Base-by-base conservation (phyloP, 257 asterid genomes). In the Prunella vulgaris region DNA sequence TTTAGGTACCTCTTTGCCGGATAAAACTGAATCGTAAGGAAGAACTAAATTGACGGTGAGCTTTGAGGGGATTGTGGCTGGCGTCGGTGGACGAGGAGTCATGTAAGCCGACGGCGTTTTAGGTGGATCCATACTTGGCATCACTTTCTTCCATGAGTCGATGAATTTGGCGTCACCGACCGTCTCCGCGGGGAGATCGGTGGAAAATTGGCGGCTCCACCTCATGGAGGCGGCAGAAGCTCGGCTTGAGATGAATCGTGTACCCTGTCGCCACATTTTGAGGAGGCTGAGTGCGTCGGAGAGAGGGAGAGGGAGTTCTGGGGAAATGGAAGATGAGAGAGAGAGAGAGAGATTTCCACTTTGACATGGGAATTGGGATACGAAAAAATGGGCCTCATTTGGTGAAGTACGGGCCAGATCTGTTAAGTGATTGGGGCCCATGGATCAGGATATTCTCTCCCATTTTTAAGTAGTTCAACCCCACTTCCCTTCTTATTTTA, bases 21-120 rank as follows among this genome's bases (percentile, higher is more conserved):
- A 60, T 53, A 82, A 82, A 25, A 81, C 46, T n/a, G 97, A 81
- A 14, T 80, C 79, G 56, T 90, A 88, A 17, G 96, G 97, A 73
- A 90, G 95, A 73, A 88, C 95, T 60, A 90, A 77, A 77, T 90
- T 90, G 83, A 90, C 84, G 10, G 96, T 90, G 82, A 88, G 96
- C 77, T 90, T 90, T 0, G 96, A 74, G 8, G 96, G 96, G 44
- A 90, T 85, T 8, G 90, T 77, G 46, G 87, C 70, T 1, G 95
- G 96, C 8, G 81, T 78, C 2, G 89, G 87, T 12, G 90, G 95
- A 18, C 96, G 93, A 22, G 92, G 81, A 0, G 58, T 8, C 94
- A 88, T 90, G 77, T 74, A 88, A 0, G 94, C 76, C 37, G 84
- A 76, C 3, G 90, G 89, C 27, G 90, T 88, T 70, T 82, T 82